These are phyloP conservation scores for Cryphonectria parasitica DNA, from an alignment of 2,329 filamentous ascomycete genomes.

Conservation along the genomic window DNA sequence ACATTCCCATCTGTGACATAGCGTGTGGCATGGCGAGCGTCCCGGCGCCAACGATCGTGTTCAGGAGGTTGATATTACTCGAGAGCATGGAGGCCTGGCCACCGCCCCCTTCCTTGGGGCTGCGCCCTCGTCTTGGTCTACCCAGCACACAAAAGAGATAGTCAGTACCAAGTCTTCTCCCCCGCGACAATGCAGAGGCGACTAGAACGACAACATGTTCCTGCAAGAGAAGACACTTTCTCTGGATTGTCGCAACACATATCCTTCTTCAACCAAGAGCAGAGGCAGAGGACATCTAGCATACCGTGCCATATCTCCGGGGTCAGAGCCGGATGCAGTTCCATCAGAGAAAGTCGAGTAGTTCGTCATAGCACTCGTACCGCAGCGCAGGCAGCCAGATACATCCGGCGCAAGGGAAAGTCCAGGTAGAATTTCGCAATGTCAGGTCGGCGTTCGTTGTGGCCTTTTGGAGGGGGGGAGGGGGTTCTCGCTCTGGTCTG, in stretches of 20 bases:
- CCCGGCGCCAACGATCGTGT: slow-evolving; percentile 95
- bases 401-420: not conserved
- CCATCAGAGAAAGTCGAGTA: slow-evolving; percentile 58
- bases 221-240: not conserved
- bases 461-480: not conserved
- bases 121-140: slow-evolving; percentile 60
- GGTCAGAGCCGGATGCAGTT: slow-evolving; percentile 43
- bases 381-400: slow-evolving; percentile 1
- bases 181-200: not conserved
- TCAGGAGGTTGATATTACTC: slow-evolving; percentile 92
- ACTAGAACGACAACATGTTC: not conserved
- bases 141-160: not conserved
- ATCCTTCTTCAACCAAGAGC: not conserved
- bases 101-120: slow-evolving; percentile 76
- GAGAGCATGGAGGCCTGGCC: slow-evolving; percentile 88
- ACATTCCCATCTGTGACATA: slow-evolving; percentile 92
- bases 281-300: slow-evolving; percentile 15
- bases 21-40: slow-evolving; percentile 95
- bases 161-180: slow-evolving; percentile 19
- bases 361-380: slow-evolving; percentile 52
- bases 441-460: not conserved
- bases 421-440: not conserved
- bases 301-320: slow-evolving; percentile 56
- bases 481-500: not conserved
- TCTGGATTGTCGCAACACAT: not conserved